Percentiles rank a stretch among this genome's conserved stretches.
These are phyloP conservation scores for Panellus pusillus DNA, from an alignment of 768 basidiomycete genomes.

Conservation along the genomic window DNA sequence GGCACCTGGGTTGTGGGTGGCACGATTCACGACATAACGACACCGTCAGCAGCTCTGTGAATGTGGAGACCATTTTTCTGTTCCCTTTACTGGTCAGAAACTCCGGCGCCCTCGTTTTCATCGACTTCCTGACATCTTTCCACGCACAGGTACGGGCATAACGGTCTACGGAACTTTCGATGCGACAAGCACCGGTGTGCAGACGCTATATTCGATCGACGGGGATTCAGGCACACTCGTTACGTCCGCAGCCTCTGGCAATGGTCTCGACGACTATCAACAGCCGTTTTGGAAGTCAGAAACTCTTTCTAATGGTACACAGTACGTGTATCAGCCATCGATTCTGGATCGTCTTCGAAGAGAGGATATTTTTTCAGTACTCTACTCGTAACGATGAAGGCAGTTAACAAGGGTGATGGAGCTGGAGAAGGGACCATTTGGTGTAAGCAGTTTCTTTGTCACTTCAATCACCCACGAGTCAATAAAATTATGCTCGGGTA, in stretches of 20 bases:
- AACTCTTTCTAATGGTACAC: too few relatives aligned
- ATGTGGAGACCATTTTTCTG: neutral
- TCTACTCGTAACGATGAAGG: too few relatives aligned
- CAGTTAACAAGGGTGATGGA: too few relatives aligned
- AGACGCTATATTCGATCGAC: constrained; percentile 4
- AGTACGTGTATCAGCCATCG: too few relatives aligned
- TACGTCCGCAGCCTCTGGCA: neutral
- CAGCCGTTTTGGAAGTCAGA: too few relatives aligned
- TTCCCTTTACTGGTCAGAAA: constrained; percentile 7
- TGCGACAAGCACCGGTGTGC: neutral
- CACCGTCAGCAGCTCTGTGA: constrained; percentile 2
- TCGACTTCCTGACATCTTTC: neutral
- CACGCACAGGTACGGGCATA: constrained; percentile 1
- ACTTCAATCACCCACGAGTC: too few relatives aligned
- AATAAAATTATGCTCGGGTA: too few relatives aligned
- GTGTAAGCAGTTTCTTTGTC: too few relatives aligned
- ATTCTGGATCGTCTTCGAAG: too few relatives aligned
- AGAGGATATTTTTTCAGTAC: too few relatives aligned
- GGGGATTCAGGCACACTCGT: neutral
- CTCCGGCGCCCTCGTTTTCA: neutral
- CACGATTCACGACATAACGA: neutral
- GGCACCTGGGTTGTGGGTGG: constrained; percentile 6
- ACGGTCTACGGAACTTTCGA: constrained; percentile 6
- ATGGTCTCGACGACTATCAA: too few relatives aligned
- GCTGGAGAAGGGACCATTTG: too few relatives aligned